Conservation (phyloP, 1,284 basidiomycete species). For the Spongiforma sp. region DNA sequence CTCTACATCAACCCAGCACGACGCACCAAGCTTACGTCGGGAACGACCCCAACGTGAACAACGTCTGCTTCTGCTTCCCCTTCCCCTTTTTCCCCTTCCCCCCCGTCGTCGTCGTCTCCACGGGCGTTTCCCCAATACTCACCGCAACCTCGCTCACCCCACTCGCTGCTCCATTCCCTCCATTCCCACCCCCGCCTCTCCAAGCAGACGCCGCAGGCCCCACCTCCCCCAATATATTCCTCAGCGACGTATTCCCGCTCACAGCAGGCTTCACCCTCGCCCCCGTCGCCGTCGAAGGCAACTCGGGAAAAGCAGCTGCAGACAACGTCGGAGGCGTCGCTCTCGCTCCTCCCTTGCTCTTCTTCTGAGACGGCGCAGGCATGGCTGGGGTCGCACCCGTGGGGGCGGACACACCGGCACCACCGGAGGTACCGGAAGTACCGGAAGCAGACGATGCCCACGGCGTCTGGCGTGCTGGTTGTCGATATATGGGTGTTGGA, state of each 20-base stretch:
- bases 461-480: constrained; percentile 53
- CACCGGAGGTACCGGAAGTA: constrained; percentile 23
- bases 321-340: constrained; percentile 49
- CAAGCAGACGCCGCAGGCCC: constrained; percentile 58
- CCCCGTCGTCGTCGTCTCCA: constrained; percentile 21
- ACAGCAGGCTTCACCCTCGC: constrained; percentile 55
- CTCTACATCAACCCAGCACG: too few relatives aligned
- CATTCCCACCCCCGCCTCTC: constrained; percentile 28
- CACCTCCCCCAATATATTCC: constrained; percentile 68
- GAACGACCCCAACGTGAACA: constrained; percentile 76
- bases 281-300: constrained; percentile 56
- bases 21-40: constrained; percentile 48
- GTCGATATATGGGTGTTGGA: constrained; percentile 33
- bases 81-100: constrained; percentile 78
- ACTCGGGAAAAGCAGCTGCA: constrained; percentile 70
- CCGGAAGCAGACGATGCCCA: constrained; percentile 50
- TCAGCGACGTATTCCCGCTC: constrained; percentile 70
- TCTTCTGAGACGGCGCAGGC: constrained; percentile 24
- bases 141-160: background rate
- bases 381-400: background rate
- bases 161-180: background rate
- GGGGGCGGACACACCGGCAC: constrained; percentile 8
- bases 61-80: constrained; percentile 83
- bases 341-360: background rate
- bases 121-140: too few relatives aligned